phyloP scores from a whole-genome alignment of 2,329 filamentous ascomycete species.

The Corniculantispora saksenae region DNA sequence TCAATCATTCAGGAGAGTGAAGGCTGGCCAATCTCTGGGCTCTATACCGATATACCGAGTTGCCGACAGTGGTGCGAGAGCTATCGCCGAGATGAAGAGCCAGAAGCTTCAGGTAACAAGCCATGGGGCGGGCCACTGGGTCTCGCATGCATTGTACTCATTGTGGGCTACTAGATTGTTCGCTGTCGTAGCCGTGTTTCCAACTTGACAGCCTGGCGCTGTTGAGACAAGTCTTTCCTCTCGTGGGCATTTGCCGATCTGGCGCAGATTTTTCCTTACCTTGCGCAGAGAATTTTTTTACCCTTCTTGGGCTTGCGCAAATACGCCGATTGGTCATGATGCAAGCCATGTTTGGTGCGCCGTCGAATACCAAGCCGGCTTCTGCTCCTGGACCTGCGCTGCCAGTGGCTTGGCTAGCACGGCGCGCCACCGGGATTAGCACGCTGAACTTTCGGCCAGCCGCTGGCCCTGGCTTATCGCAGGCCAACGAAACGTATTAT shows the following conservation, averaged over 20 bases:
- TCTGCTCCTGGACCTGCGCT: neutral
- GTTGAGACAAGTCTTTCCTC: neutral
- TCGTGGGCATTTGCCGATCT: conserved; percentile 8
- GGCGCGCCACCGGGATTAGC: conserved; percentile 8
- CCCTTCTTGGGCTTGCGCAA: conserved; percentile 10
- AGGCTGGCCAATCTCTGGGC: neutral
- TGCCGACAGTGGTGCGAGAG: neutral
- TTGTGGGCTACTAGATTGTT: neutral
- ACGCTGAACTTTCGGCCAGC: neutral
- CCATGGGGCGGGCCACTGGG: conserved; percentile 11
- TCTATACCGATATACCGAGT: conserved; percentile 1
- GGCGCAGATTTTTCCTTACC: neutral
- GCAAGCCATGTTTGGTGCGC: conserved; percentile 12
- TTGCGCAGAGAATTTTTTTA: neutral
- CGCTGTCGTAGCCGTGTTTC: neutral
- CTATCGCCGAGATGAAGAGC: conserved; percentile 13
- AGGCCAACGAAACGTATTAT: neutral
- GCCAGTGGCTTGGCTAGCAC: conserved; percentile 7
- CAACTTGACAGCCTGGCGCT: neutral
- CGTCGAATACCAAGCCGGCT: conserved; percentile 10
- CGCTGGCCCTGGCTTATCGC: neutral
- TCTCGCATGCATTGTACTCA: conserved; percentile 1
- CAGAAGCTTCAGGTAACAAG: neutral
- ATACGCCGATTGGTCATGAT: conserved; percentile 9
- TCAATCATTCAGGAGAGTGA: neutral